Evolutionary conservation across 805 yeast genomes (phyloP).

Genomic region (Starmera dryadoides): DNA sequence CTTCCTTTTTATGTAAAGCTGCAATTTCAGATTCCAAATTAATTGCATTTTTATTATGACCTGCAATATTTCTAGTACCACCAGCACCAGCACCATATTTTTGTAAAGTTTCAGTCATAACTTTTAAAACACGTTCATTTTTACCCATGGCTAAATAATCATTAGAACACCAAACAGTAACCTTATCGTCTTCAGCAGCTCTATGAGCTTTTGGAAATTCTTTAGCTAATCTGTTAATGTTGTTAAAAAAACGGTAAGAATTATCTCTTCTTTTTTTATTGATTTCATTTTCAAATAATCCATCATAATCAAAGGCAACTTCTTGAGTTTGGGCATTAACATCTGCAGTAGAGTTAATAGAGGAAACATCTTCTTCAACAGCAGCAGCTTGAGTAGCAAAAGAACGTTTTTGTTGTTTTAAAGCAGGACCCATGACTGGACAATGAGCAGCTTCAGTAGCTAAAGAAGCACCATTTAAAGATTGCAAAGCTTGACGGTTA

Average conservation of each 20-base stretch:
- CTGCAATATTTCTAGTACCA: slow-evolving; percentile 98
- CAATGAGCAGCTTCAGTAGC: slow-evolving; percentile 59
- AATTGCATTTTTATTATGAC: slow-evolving; percentile 90
- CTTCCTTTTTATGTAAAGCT: slow-evolving; percentile 87
- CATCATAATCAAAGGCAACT: slow-evolving; percentile 59
- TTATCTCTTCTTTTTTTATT: slow-evolving; percentile 74
- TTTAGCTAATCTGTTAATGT: slow-evolving; percentile 89
- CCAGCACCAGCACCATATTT: slow-evolving; percentile 98
- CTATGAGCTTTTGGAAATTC: slow-evolving; percentile 95
- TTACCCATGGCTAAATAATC: slow-evolving; percentile 95
- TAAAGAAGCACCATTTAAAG: slow-evolving; percentile 33
- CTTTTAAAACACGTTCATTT: slow-evolving; percentile 61
- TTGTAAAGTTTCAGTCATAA: slow-evolving; percentile 74
- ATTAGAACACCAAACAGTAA: slow-evolving; percentile 98
- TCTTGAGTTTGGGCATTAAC: too few relatives aligned
- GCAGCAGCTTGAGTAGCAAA: slow-evolving; percentile 25
- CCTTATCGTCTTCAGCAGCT: slow-evolving; percentile 65
- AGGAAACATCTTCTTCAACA: slow-evolving; percentile 14
- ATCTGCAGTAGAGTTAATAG: slow-evolving; percentile 26
- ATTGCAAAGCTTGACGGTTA: slow-evolving; percentile 52
- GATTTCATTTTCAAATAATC: slow-evolving; percentile 60
- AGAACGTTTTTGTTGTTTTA: slow-evolving; percentile 32
- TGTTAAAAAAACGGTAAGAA: slow-evolving; percentile 93
- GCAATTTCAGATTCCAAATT: slow-evolving; percentile 82
- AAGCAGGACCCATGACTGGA: slow-evolving; percentile 88